These are phyloP conservation scores for Alternaria novae-zelandiae DNA, from an alignment of 2,329 filamentous ascomycete species.

Conservation along the genomic window DNA sequence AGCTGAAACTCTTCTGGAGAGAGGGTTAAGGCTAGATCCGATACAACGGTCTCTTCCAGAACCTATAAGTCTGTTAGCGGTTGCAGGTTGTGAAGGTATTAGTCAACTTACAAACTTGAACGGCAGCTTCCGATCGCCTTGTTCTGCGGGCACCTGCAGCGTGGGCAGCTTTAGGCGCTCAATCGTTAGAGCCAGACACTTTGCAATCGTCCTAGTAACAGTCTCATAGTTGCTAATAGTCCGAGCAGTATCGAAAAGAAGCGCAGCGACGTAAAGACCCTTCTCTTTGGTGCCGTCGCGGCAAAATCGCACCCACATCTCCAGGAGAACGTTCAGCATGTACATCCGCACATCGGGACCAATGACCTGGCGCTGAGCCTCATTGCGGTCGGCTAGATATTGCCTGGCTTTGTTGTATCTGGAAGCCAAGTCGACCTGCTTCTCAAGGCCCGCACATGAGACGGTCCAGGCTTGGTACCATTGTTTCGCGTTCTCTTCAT, in stretches of 20 bases:
- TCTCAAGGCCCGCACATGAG: conserved; percentile 56
- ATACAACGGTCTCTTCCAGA: conserved; percentile 25
- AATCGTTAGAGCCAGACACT: conserved; percentile 44
- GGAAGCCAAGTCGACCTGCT: conserved; percentile 50
- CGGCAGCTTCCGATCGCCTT: conserved; percentile 51
- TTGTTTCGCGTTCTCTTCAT: conserved; percentile 50
- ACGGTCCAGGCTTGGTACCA: conserved; percentile 55
- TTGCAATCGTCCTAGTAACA: conserved; percentile 40
- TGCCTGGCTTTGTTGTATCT: conserved; percentile 59
- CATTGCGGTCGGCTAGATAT: conserved; percentile 54
- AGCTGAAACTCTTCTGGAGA: conserved; percentile 69
- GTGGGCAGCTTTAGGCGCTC: conserved; percentile 50
- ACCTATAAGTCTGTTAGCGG: conserved; percentile 1
- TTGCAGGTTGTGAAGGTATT: not conserved
- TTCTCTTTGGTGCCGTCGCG: conserved; percentile 34
- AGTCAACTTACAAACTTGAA: conserved; percentile 47
- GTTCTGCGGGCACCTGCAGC: conserved; percentile 35
- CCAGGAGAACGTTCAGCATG: conserved; percentile 56
- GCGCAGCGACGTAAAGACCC: conserved; percentile 39
- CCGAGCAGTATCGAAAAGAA: conserved; percentile 40
- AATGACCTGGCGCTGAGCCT: conserved; percentile 48
- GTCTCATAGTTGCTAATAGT: conserved; percentile 35
- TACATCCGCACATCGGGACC: conserved; percentile 57
- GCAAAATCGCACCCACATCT: conserved; percentile 55
- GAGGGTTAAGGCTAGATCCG: conserved; percentile 46